Evolutionary conservation across 768 basidiomycete genomes (phyloP).

Genomic region (Lentinula sp.): DNA sequence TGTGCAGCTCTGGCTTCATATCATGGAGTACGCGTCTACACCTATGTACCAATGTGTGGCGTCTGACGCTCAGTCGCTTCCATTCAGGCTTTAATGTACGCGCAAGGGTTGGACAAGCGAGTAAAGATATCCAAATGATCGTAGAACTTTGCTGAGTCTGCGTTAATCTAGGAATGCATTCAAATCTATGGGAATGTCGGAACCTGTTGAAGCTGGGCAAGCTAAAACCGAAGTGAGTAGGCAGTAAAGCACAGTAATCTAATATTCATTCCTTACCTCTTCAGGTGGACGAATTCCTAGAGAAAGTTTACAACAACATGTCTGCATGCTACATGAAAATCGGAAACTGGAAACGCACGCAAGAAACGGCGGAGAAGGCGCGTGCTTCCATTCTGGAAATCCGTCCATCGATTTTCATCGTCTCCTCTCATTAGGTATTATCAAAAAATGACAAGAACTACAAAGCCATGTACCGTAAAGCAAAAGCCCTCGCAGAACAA

Average conservation of each 20-base stretch:
- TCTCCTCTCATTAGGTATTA: conserved; percentile 48
- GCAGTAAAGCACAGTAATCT: background rate
- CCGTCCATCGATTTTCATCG: background rate
- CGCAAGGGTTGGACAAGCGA: conserved; percentile 75
- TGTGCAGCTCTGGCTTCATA: conserved; percentile 60
- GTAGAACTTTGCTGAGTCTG: background rate
- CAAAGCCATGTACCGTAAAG: conserved; percentile 80
- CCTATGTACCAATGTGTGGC: background rate
- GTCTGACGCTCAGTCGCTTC: conserved; percentile 7
- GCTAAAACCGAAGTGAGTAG: conserved; percentile 60
- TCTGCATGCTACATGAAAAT: conserved; percentile 79
- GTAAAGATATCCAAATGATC: conserved; percentile 13
- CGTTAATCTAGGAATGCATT: conserved; percentile 42
- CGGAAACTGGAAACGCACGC: conserved; percentile 70
- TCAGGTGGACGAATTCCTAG: conserved; percentile 68
- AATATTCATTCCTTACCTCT: background rate
- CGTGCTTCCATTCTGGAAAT: background rate
- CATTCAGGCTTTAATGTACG: conserved; percentile 60
- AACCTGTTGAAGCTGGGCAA: conserved; percentile 30
- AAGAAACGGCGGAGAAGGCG: conserved; percentile 80
- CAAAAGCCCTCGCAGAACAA: conserved; percentile 68
- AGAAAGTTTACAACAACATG: conserved; percentile 85
- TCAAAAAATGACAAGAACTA: conserved; percentile 68
- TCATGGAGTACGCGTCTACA: conserved; percentile 48
- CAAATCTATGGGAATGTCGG: conserved; percentile 40